Percentiles rank a stretch among this genome's conserved stretches.
phyloP scores from a whole-genome alignment of 768 basidiomycete genomes.

The Pilatotrama ljubarskyi region DNA sequence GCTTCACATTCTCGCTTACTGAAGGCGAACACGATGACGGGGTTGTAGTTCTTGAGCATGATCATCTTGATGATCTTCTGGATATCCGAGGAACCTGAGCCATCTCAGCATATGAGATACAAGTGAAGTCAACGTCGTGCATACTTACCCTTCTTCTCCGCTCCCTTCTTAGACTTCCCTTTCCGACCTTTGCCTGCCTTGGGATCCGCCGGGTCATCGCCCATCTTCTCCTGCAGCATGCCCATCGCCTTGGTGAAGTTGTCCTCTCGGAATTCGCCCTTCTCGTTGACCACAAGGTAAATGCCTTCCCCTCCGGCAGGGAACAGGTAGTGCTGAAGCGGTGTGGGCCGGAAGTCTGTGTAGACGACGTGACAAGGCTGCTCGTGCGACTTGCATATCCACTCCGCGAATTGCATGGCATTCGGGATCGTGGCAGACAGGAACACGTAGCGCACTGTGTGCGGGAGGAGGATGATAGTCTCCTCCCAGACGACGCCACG shows the following conservation, averaged over 20 bases:
- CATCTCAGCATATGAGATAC: constrained; percentile 5
- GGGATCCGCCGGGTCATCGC: constrained; percentile 91
- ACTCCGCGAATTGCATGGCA: constrained; percentile 99
- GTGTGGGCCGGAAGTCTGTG: constrained; percentile 98
- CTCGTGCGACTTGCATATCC: constrained; percentile 96
- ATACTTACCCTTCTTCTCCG: constrained; percentile 74
- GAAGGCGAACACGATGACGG: constrained; percentile 98
- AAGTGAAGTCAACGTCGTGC: neutral
- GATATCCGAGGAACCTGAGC: constrained; percentile 83
- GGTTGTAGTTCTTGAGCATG: constrained; percentile 96
- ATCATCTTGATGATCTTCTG: constrained; percentile 99
- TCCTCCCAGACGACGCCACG: constrained; percentile 99
- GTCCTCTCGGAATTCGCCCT: constrained; percentile 94
- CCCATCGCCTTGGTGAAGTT: constrained; percentile 99
- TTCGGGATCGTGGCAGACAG: constrained; percentile 99
- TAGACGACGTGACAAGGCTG: constrained; percentile 99
- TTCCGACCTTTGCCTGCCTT: constrained; percentile 83
- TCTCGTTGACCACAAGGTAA: constrained; percentile 98
- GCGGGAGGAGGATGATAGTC: constrained; percentile 95
- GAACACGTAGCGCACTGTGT: constrained; percentile 96
- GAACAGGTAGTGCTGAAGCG: constrained; percentile 97
- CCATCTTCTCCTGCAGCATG: constrained; percentile 76
- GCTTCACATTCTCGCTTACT: constrained; percentile 97
- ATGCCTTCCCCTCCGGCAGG: constrained; percentile 97
- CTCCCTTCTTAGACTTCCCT: constrained; percentile 93